phyloP scores from a whole-genome alignment of 2,329 filamentous ascomycete genomes.

The Trichoderma gracile region DNA sequence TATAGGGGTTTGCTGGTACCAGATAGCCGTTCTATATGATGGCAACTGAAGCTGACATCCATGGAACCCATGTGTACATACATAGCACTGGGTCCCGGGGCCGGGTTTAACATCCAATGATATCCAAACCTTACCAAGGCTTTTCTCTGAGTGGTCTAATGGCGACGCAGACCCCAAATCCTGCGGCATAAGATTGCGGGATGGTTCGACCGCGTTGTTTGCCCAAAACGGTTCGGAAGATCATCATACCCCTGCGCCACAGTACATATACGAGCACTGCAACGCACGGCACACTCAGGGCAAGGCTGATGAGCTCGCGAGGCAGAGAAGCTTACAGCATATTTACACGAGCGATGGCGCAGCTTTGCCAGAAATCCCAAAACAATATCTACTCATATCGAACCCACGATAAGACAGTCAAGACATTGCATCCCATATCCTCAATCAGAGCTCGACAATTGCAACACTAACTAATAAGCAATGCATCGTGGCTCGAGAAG shows the following conservation, averaged over 20 bases:
- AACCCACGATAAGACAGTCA: not conserved
- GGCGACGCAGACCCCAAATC: not conserved
- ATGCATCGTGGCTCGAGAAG: conserved; percentile 4
- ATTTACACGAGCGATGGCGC: not conserved
- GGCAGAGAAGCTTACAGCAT: conserved; percentile 1
- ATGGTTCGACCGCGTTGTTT: not conserved
- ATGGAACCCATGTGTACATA: not conserved
- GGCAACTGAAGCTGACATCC: not conserved
- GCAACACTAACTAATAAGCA: not conserved
- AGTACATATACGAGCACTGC: not conserved
- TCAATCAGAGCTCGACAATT: not conserved
- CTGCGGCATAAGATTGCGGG: not conserved
- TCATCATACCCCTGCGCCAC: not conserved
- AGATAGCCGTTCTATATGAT: not conserved
- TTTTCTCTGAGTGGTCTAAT: not conserved
- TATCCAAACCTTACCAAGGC: not conserved
- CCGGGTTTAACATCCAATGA: not conserved
- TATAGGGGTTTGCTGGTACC: too few relatives aligned
- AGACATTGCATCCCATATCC: not conserved
- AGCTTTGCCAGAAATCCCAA: not conserved
- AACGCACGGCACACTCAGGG: not conserved
- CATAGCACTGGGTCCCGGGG: not conserved
- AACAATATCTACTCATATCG: not conserved
- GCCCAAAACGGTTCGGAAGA: not conserved
- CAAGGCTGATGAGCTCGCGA: not conserved